Evolutionary conservation across 805 yeast genomes (phyloP).

Genomic region (Naumovozyma dairenensis): DNA sequence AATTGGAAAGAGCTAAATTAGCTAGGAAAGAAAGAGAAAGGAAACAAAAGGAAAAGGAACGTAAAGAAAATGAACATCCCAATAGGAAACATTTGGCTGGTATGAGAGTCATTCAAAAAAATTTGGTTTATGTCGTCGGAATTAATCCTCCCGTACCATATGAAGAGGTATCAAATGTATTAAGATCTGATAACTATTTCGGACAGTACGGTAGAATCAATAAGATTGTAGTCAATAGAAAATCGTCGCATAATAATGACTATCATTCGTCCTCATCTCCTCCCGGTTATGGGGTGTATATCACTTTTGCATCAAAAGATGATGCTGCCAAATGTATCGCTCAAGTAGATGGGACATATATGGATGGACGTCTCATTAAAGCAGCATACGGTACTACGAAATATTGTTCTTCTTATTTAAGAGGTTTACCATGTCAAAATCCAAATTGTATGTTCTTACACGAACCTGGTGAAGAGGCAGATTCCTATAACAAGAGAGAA

Average conservation of each 20-base stretch:
- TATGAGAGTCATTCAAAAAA: conserved; percentile 96
- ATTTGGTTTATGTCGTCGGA: conserved; percentile 92
- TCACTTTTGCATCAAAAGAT: conserved; percentile 84
- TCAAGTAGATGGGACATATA: conserved; percentile 83
- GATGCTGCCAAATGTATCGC: conserved; percentile 92
- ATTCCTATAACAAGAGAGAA: conserved; percentile 70
- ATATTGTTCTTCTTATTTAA: conserved; percentile 89
- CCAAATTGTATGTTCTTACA: conserved; percentile 98
- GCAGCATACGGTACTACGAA: conserved; percentile 99
- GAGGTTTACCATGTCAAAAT: conserved; percentile 95
- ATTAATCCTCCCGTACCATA: conserved; percentile 66
- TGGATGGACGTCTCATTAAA: conserved; percentile 80
- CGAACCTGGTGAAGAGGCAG: conserved; percentile 99
- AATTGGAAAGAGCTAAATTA: conserved; percentile 67
- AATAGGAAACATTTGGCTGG: conserved; percentile 88
- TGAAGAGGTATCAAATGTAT: conserved; percentile 72
- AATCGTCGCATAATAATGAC: conserved; percentile 36
- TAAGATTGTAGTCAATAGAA: conserved; percentile 85
- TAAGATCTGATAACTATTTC: conserved; percentile 85
- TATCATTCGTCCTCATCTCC: conserved; percentile 25
- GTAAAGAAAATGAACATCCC: conserved; percentile 76
- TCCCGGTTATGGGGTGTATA: conserved; percentile 92
- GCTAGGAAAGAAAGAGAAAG: conserved; percentile 73
- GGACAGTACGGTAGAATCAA: conserved; percentile 97
- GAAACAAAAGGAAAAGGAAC: conserved; percentile 82